phyloP scores from a whole-genome alignment of 345 rosid species.

The Brassica napus region DNA sequence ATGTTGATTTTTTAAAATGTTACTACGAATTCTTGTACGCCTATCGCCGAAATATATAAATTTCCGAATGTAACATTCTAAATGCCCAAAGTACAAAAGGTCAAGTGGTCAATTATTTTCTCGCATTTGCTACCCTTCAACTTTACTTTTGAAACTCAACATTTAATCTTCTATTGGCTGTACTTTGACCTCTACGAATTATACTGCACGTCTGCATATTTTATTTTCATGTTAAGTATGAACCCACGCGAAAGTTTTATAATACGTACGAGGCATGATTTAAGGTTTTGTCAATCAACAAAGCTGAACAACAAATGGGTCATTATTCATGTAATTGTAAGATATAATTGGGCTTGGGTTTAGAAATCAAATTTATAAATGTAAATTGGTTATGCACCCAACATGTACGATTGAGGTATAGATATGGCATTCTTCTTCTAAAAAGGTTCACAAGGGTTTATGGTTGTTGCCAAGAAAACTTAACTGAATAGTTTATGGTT shows the following conservation, averaged over 20 bases:
- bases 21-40: neutral
- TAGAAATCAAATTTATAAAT: neutral
- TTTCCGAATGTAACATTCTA: neutral
- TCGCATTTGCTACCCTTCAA: neutral
- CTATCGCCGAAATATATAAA: neutral
- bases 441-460: neutral
- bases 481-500: too few species aligned
- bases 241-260: neutral
- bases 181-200: constrained; percentile 11
- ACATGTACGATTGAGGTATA: neutral
- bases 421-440: neutral
- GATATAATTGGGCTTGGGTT: neutral
- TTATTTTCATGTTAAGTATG: neutral
- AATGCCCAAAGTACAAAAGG: neutral
- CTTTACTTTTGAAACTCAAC: constrained; percentile 15
- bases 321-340: neutral
- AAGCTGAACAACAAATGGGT: neutral
- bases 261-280: neutral
- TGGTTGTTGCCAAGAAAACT: neutral
- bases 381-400: neutral
- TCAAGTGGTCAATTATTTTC: neutral
- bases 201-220: neutral
- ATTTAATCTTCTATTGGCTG: neutral
- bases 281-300: neutral
- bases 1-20: neutral